Evolutionary conservation across 306 rosid species (phyloP), one percentile per base, ranked within the genome.

Genomic region (Corylus avellana): DNA sequence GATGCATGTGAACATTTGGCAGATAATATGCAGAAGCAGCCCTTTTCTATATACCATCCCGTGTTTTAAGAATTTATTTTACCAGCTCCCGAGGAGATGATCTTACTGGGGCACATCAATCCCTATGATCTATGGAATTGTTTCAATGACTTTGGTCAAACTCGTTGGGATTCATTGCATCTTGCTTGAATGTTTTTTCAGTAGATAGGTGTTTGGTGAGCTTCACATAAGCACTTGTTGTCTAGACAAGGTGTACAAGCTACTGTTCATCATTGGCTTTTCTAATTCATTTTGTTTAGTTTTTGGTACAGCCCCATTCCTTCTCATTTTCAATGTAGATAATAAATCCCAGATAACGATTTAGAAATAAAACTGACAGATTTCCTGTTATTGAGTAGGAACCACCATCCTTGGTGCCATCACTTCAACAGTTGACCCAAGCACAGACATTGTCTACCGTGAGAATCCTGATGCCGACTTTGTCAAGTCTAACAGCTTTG

Each of bases 371-470:
- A 35, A 76, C 29, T 83, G 73, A 83, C 75, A 62, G 20, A 22
- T 75, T 72, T 77, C 17, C 32, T 87, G 75, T 82, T 50, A 12
- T 5, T 87, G 81, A 50, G 25, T 85, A 95, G 99, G 98, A 88
- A 95, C 98, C 42, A 93, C 92, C 56, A 90, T 93, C 81, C 94
- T 91, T 12, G 53, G 82, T 69, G 98, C 97, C 50, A 70, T 95
- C 59, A 91, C 81, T 75, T 85, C 88, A 48, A 79, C 92, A 12
- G 93, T 95, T 44, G 96, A 91, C 79, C 86, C 92, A 35, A 86
- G 83, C 85, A 91, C 96, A 17, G 85, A 95, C 83, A 74, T 91
- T 39, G 78, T 90, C 68, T 89, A 80, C 48, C 88, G 76, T 0
- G 96, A 93, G 84, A 89, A 80, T 85, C 99, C 98, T 1, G 94